Evolutionary conservation across 2,329 filamentous ascomycete species (phyloP), one percentile per base, ranked within the genome.

Genomic region (Fulvia fulva): DNA sequence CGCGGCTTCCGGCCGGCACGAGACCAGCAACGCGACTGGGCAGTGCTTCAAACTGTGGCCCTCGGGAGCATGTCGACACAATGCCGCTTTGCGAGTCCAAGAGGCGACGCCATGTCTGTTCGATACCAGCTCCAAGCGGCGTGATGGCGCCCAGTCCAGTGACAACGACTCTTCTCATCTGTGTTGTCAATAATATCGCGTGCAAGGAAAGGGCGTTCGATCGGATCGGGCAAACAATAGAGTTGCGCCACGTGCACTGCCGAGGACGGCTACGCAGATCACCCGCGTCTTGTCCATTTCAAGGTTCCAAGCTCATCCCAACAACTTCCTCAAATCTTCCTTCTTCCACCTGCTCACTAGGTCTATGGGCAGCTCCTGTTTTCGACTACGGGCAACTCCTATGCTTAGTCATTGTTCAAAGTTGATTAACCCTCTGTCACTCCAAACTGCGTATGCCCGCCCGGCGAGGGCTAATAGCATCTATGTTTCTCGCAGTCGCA

Each of bases 11-110:
- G 22, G 75, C 73, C 1, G 93, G 91, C 0, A 99, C 89, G 19
- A 94, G 71, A 1, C 89, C 94, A 45, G 92, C 93, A 53, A 97
- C 86, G 55, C 87, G 90, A 73, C 90, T 94, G 12, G 93, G 91
- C 44, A 97, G 78, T 45, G 86, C 83, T 8, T 79, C 80, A 81
- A 92, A 96, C 64, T 78, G 73, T 62, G 79, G 62, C 76, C 86
- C 83, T 53, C 84, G 80, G 58, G 83, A 73, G 57, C 81, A 82
- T 53, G 94, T 82, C 66, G 89, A 93, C 58, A 86, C 81, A 67
- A 99, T 85, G 63, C 92, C 94, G 61, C 87, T 91, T 41, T 92
- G 81, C 46, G 90, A 86, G 44, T 89, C 85, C 28, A 97, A 74
- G 44, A 99, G 84, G 54, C 89, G 87, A 60, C 78, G 81, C 94